These are phyloP conservation scores for Dictyophora rubrovolvata DNA, from an alignment of 768 basidiomycete species.

Conservation along the genomic window DNA sequence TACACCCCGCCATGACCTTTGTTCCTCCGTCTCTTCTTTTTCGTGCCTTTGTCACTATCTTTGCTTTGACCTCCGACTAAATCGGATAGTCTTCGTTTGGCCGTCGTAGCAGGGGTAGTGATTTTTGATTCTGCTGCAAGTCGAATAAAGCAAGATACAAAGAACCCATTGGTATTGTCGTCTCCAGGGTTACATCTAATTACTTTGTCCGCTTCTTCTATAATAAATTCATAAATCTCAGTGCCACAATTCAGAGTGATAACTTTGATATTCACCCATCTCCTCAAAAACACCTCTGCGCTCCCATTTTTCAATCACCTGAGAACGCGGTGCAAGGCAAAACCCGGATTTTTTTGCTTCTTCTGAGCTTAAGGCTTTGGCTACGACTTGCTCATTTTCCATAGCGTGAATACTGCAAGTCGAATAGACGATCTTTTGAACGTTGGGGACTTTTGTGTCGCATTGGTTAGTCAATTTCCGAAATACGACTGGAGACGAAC, in stretches of 20 bases:
- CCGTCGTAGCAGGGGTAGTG: background rate
- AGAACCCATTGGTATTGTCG: slow-evolving; percentile 93
- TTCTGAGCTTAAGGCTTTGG: slow-evolving; percentile 55
- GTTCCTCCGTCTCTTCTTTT: slow-evolving; percentile 2
- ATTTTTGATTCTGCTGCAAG: background rate
- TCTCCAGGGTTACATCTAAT: slow-evolving; percentile 70
- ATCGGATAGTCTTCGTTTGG: background rate
- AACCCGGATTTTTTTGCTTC: slow-evolving; percentile 58
- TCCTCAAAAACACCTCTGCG: slow-evolving; percentile 67
- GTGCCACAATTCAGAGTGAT: background rate
- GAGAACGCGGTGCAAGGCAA: slow-evolving; percentile 49
- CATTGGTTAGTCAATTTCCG: background rate
- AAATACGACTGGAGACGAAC: slow-evolving; percentile 4
- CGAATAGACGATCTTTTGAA: slow-evolving; percentile 82
- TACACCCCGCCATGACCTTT: too few relatives aligned
- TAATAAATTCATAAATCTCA: background rate
- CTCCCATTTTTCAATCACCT: slow-evolving; percentile 75
- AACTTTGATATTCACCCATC: slow-evolving; percentile 40
- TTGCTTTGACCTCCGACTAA: slow-evolving; percentile 1
- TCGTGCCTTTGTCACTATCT: slow-evolving; percentile 12
- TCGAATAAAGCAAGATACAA: slow-evolving; percentile 86
- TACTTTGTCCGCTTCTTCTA: slow-evolving; percentile 49
- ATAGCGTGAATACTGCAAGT: slow-evolving; percentile 91
- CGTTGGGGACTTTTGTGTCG: slow-evolving; percentile 52
- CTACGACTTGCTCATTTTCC: slow-evolving; percentile 91